These are phyloP conservation scores for Aureobasidium subglaciale DNA, from an alignment of 2,329 filamentous ascomycete species.

Conservation along the genomic window DNA sequence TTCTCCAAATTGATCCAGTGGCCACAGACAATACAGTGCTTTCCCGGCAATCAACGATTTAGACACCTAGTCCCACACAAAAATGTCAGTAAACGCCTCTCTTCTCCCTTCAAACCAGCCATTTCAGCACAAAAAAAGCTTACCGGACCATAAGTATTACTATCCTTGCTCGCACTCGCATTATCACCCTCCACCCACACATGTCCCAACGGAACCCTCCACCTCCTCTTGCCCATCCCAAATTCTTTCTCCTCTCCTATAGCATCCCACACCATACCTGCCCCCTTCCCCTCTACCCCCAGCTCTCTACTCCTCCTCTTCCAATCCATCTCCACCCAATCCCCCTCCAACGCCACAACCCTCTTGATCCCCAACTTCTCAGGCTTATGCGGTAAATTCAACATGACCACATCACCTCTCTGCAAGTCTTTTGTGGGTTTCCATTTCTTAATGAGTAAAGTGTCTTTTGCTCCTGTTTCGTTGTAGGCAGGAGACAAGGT, in stretches of 20 bases:
- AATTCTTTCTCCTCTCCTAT: slow-evolving; percentile 3
- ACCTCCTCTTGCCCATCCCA: slow-evolving; percentile 23
- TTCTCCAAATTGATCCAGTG: slow-evolving; percentile 51
- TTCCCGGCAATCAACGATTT: slow-evolving; percentile 67
- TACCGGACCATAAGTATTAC: slow-evolving; percentile 78
- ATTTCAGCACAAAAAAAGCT: slow-evolving; percentile 14
- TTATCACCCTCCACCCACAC: slow-evolving; percentile 95
- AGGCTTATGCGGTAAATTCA: slow-evolving; percentile 55
- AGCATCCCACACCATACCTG: slow-evolving; percentile 18
- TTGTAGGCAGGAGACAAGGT: slow-evolving; percentile 37
- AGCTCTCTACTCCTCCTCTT: slow-evolving; percentile 31
- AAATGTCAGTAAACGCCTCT: background rate
- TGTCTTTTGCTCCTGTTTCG: slow-evolving; percentile 33
- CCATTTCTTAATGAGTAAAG: slow-evolving; percentile 32
- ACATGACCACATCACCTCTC: slow-evolving; percentile 40
- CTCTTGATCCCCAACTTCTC: slow-evolving; percentile 70
- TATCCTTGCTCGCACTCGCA: slow-evolving; percentile 65
- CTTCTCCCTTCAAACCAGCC: background rate
- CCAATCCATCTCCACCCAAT: slow-evolving; percentile 58
- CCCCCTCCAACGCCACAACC: slow-evolving; percentile 72
- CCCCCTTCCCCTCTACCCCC: slow-evolving; percentile 23
- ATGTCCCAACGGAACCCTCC: slow-evolving; percentile 72
- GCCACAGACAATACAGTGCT: slow-evolving; percentile 66
- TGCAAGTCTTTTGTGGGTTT: slow-evolving; percentile 24
- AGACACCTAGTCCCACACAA: slow-evolving; percentile 45